Percentiles rank a stretch among this genome's conserved stretches.
phyloP scores from a whole-genome alignment of 164 flowering plant species.

The Vitis labrusca region DNA sequence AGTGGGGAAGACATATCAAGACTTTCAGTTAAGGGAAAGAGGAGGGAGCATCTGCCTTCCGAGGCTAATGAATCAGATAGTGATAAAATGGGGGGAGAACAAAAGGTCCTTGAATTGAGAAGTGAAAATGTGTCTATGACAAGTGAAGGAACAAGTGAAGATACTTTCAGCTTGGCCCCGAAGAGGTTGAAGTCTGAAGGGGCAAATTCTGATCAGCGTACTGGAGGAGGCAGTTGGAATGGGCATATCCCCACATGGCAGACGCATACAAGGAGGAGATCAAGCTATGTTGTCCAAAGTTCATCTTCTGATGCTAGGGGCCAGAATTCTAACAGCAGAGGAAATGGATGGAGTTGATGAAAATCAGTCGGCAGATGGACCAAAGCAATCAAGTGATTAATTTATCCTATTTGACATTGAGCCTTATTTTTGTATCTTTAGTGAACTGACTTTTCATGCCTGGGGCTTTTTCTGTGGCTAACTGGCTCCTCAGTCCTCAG shows the following conservation, averaged over 20 bases:
- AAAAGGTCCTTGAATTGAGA: slow-evolving; percentile 20
- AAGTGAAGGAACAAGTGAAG: slow-evolving; percentile 50
- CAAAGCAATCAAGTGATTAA: background rate
- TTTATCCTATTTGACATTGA: background rate
- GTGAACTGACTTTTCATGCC: background rate
- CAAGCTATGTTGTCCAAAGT: slow-evolving; percentile 33
- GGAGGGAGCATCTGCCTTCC: slow-evolving; percentile 25
- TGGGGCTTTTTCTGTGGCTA: background rate
- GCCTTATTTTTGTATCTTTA: background rate
- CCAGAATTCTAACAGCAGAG: slow-evolving; percentile 40
- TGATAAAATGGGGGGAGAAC: slow-evolving; percentile 18
- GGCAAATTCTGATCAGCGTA: slow-evolving; percentile 20
- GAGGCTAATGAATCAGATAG: slow-evolving; percentile 28
- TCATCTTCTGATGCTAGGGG: slow-evolving; percentile 43
- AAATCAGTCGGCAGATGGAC: background rate
- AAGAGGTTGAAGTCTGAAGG: slow-evolving; percentile 29
- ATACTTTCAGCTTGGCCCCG: slow-evolving; percentile 22
- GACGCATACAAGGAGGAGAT: slow-evolving; percentile 72
- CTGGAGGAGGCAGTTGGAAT: slow-evolving; percentile 30
- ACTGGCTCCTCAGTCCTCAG: background rate
- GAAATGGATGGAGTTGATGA: slow-evolving; percentile 40
- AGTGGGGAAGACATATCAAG: slow-evolving; percentile 60
- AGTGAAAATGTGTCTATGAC: slow-evolving; percentile 32
- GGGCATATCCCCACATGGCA: slow-evolving; percentile 53
- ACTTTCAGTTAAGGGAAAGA: slow-evolving; percentile 37